Percentiles rank a stretch among this genome's conserved stretches.
Evolutionary conservation across 139 green algal species (phyloP).

Genomic region (Auxenochlorella protothecoides): DNA sequence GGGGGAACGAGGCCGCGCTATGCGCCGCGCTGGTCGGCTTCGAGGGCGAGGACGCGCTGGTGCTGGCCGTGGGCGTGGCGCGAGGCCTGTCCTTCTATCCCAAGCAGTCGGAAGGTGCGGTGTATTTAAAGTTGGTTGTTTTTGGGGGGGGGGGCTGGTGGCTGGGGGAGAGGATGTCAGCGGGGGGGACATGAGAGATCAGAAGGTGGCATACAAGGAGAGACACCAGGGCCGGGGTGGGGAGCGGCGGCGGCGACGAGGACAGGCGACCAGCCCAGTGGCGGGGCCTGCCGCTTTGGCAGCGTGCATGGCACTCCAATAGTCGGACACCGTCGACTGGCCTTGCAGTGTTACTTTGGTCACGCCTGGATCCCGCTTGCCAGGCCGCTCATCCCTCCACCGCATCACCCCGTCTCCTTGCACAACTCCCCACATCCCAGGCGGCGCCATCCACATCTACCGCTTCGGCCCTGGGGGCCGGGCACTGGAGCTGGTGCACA

Average conservation of each 20-base stretch:
- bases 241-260: too few species aligned
- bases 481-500: constrained; percentile 81
- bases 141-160: not conserved
- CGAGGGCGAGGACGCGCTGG: constrained; percentile 14
- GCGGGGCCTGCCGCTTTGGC: too few species aligned
- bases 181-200: too few species aligned
- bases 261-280: too few species aligned
- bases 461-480: constrained; percentile 52
- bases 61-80: constrained; percentile 77
- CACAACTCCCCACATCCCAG: constrained; percentile 18
- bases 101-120: constrained; percentile 43
- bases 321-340: not conserved
- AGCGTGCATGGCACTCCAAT: too few species aligned
- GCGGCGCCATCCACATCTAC: constrained; percentile 72
- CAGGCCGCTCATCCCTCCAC: too few species aligned
- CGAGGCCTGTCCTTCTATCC: constrained; percentile 78
- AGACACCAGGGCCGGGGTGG: too few species aligned
- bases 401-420: not conserved
- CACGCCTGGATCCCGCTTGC: too few species aligned
- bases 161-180: not conserved
- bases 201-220: too few species aligned
- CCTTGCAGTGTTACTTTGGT: not conserved
- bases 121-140: too few species aligned
- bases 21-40: constrained; percentile 67
- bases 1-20: constrained; percentile 74